phyloP scores from a whole-genome alignment of 2,329 filamentous ascomycete genomes.

The Onygenales sp. region DNA sequence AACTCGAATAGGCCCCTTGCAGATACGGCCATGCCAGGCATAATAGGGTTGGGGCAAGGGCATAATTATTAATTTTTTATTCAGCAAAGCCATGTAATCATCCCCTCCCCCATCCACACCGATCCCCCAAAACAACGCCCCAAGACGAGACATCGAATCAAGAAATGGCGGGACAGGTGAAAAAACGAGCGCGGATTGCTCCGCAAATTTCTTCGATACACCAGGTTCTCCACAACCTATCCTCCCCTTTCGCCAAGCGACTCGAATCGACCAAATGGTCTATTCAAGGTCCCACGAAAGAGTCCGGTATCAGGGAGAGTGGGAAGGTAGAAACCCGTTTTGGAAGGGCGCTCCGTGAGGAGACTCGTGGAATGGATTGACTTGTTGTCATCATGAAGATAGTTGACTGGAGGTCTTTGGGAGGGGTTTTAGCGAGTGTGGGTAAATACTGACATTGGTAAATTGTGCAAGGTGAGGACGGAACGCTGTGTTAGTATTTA shows the following conservation, averaged over 20 bases:
- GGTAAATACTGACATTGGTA: neutral
- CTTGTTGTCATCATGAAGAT: conserved; percentile 48
- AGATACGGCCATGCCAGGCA: neutral
- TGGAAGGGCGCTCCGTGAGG: conserved; percentile 28
- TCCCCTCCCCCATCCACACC: conserved; percentile 31
- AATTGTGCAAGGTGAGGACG: neutral
- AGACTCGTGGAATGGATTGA: conserved; percentile 54
- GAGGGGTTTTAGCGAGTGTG: neutral
- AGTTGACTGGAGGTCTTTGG: conserved; percentile 3
- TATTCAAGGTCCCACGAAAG: conserved; percentile 11
- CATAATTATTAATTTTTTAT: neutral
- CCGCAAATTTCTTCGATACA: conserved; percentile 13
- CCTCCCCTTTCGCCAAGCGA: conserved; percentile 20
- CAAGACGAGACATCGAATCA: conserved; percentile 27
- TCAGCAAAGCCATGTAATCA: conserved; percentile 36
- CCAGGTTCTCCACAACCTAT: conserved; percentile 35
- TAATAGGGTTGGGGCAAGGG: neutral
- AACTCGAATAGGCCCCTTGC: too few relatives aligned
- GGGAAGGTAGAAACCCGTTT: conserved; percentile 16
- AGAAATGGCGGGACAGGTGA: conserved; percentile 12
- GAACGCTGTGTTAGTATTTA: neutral
- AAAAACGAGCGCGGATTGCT: conserved; percentile 14
- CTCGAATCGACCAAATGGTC: neutral
- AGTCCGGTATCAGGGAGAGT: conserved; percentile 38
- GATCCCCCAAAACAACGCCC: conserved; percentile 17